Percentiles rank a stretch among this genome's conserved stretches.
phyloP scores from a whole-genome alignment of 345 rosid species.

The Sisymbrium irio region DNA sequence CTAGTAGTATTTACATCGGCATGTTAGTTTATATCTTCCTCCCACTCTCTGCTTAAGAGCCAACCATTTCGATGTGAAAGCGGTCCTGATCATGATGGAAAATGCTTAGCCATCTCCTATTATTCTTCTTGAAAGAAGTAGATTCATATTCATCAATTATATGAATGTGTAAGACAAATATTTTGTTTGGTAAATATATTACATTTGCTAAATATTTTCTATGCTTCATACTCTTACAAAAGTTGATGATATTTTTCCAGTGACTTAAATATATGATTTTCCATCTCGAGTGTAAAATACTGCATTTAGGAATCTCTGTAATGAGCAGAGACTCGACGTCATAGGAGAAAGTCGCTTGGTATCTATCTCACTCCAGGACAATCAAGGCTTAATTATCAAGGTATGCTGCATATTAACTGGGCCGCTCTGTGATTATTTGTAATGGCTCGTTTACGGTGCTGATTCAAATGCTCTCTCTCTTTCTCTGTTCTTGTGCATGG shows the following conservation, averaged over 20 bases:
- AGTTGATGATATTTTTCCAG: background rate
- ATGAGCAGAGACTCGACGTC: background rate
- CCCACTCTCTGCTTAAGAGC: background rate
- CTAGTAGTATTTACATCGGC: conserved; percentile 7
- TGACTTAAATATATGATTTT: background rate
- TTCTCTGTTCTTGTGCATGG: conserved; percentile 7
- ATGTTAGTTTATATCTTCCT: background rate
- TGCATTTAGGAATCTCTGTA: background rate
- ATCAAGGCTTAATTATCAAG: background rate
- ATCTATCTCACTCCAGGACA: background rate
- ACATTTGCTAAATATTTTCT: background rate
- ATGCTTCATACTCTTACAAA: background rate
- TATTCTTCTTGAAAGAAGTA: conserved; percentile 4
- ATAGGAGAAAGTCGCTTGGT: conserved; percentile 9
- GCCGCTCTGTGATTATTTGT: background rate
- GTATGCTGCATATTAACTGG: background rate
- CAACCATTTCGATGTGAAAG: background rate
- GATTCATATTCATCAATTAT: background rate
- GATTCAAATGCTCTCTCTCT: background rate
- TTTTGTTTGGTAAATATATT: conserved; percentile 14
- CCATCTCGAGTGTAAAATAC: background rate
- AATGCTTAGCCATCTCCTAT: background rate
- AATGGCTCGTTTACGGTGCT: background rate
- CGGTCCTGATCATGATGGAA: background rate
- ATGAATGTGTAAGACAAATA: conserved; percentile 18